Base-by-base conservation (phyloP, 306 rosid species). In the Quercus aquifolioides region DNA sequence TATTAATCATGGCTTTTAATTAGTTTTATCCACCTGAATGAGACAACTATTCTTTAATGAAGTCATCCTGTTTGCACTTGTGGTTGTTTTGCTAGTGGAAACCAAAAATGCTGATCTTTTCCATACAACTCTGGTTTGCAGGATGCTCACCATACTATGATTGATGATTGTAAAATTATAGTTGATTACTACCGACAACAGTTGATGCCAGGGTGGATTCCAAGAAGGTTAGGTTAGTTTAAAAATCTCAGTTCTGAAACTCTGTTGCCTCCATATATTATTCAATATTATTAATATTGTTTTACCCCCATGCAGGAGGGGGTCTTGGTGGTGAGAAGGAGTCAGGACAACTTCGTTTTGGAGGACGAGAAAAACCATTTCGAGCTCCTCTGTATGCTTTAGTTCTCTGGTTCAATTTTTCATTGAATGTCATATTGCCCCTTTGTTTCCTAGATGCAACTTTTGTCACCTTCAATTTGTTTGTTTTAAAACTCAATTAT, bases 281-380 rank as follows among this genome's bases (percentile, higher is more conserved):
- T 70, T 77, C 84, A 52, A 74, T 76, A 41, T 80, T 11, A 68
- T 51, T 60, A 12, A 12, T 49, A 79, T 46, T 31, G 5, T 43
- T 57, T 59, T 55, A 30, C 79, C 73, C 77, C 69, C 28, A 55
- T 10, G 41, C 79, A 94, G 97, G 98, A 78, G 97, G 98, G 41
- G 98, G 97, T 74, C 94, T 94, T 76, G 92, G 98, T 72, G 97
- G 98, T 77, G 86, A 85, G 88, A 94, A 94, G 87, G 98, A 94
- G 83, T 94, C 99, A 8, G 99, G 99, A 73, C 99, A 94, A 79
- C 97, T 94, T 78, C 97, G 99, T 41, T 94, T 94, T 81, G 99
- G 99, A 55, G 99, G 99, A 83, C 89, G 97, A 78, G 99, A 91
- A 74, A 91, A 91, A 79, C 99, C 99, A 52, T 94, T 94, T 69